Base-by-base conservation (phyloP, 176 grass and related monocot genomes). In the Triticum aestivum region DNA sequence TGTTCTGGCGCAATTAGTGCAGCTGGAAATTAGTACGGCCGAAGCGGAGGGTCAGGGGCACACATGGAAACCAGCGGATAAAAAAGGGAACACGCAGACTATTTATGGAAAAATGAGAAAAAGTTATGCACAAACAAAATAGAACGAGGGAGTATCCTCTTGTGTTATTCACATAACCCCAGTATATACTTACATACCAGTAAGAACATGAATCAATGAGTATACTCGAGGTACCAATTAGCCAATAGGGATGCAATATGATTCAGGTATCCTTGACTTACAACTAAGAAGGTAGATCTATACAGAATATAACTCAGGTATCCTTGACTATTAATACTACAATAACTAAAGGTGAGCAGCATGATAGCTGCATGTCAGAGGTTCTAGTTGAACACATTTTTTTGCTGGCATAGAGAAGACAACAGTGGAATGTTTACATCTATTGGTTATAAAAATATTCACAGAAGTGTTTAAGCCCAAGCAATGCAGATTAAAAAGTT, bases 281-380 rank as follows among this genome's bases (percentile, higher is more conserved):
- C 26, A 79, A 76, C 34, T 77, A 33, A 11, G 15, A 56, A 59
- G 33, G 73, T 75, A 33, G 79, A 59, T 88, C 12, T 78, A 30
- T 70, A 79, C 38, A 56, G 67, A 37, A 49, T 81, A 77, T 83
- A 5, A 63, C 74, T 63, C 34, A 49, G 18, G 17, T 45, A 79
- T 47, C 26, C 69, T 58, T 81, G 12, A 0, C 47, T 65, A 47
- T 76, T 39, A 61, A 27, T 62, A 61, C 44, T 23, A 17, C 73
- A 52, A 13, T 77, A 15, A n/a, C 67, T 61, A 78, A 3, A 21
- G 72, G 13, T 44, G 47, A 70, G 37, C 11, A 83, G 18, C 61
- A 68, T 76, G 49, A 17, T 27, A 15, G 41, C 24, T 32, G 12
- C 29, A 82, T 37, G 38, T 62, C 1, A 81, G 32, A 41, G 45